Percentiles rank a stretch among this genome's conserved stretches.
Conservation (phyloP, 1,284 basidiomycete species). For the Afroboletus lepidellus region DNA sequence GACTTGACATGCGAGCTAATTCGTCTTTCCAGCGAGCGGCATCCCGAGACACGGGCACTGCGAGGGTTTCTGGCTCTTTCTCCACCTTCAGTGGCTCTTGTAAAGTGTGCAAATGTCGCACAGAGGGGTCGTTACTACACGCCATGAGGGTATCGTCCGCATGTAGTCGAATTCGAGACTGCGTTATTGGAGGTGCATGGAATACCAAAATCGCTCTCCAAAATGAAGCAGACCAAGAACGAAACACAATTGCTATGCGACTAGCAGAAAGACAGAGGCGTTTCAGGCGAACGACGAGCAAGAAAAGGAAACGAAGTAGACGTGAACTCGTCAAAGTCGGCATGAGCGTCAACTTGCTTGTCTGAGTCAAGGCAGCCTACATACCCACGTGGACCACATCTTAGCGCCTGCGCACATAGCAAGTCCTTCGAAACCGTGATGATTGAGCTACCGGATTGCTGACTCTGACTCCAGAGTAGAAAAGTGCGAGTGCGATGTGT, state of each 20-base stretch:
- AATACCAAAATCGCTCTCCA: conserved; percentile 9
- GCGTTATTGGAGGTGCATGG: background rate
- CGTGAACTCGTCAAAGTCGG: background rate
- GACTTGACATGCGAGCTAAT: background rate
- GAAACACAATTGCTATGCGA: conserved; percentile 2
- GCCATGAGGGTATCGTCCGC: background rate
- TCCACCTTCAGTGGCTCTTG: background rate
- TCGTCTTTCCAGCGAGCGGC: background rate
- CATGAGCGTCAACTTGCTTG: too few species aligned
- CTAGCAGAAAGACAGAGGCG: background rate
- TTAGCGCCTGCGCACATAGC: too few species aligned
- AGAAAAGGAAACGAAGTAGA: background rate
- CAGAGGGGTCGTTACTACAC: background rate
- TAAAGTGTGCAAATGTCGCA: background rate
- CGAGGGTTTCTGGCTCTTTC: background rate
- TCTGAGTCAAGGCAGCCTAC: background rate
- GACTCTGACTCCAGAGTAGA: too few species aligned
- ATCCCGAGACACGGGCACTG: background rate
- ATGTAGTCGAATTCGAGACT: background rate
- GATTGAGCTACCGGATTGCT: too few species aligned
- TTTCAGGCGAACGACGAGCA: background rate
- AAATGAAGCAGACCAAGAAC: conserved; percentile 3
- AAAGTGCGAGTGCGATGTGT: too few species aligned
- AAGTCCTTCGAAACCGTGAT: too few species aligned
- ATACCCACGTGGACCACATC: too few species aligned